Evolutionary conservation across 2,329 filamentous ascomycete species (phyloP).

Genomic region (Achaetomium macrosporum): DNA sequence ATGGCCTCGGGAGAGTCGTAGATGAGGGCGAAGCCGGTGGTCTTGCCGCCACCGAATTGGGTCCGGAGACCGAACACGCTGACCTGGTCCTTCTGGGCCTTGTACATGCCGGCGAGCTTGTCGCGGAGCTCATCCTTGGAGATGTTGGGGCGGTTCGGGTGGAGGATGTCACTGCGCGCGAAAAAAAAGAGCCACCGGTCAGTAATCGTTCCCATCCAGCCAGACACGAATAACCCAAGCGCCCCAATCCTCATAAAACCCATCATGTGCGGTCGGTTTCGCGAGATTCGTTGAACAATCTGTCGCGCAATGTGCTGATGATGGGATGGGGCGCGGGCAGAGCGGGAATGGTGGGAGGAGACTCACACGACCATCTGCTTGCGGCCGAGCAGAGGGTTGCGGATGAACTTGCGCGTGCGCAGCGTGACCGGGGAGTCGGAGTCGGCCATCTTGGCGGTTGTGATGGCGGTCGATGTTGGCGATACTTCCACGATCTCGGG

Average conservation of each 20-base stretch:
- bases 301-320: neutral
- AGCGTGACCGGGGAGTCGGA: conserved; percentile 70
- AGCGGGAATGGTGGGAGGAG: conserved; percentile 31
- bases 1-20: conserved; percentile 97
- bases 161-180: conserved; percentile 83
- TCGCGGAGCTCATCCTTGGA: conserved; percentile 97
- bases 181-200: conserved; percentile 11
- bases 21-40: conserved; percentile 95
- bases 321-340: neutral
- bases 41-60: conserved; percentile 99
- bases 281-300: neutral
- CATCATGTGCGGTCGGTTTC: neutral
- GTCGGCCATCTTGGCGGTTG: conserved; percentile 71
- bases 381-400: conserved; percentile 96
- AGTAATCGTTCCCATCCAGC: conserved; percentile 15
- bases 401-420: conserved; percentile 99
- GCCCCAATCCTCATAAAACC: neutral
- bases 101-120: conserved; percentile 95
- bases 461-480: conserved; percentile 24
- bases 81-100: conserved; percentile 95
- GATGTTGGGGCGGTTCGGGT: conserved; percentile 97
- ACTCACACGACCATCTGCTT: conserved; percentile 99
- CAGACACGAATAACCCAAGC: neutral
- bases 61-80: conserved; percentile 98
- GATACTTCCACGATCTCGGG: conserved; percentile 23